Evolutionary conservation across 164 flowering plant genomes (phyloP), one percentile per base, ranked within the genome.

Genomic region (Tetracentron sinense): DNA sequence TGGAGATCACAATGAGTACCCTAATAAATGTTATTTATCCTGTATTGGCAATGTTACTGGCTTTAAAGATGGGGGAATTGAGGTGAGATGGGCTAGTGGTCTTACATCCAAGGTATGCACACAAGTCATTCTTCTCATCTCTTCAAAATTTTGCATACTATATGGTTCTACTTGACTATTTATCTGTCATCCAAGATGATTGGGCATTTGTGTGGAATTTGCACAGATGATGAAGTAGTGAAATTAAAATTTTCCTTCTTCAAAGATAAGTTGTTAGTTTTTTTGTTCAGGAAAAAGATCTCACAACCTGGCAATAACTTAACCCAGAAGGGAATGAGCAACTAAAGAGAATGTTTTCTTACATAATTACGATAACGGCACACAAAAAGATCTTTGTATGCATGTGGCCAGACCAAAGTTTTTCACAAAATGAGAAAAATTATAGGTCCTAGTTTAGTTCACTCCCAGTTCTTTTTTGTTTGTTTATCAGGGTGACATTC

Each of bases 81-180:
- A 83, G 77, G 96, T 94, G 70, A 82, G 53, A 77, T 94, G 99
- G 99, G 96, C 95, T 38, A 77, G 69, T 74, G 96, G 96, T 70
- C 54, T 66, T 53, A 72, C 69, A 55, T 79, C 82, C 56, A 75
- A 82, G 99, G 99, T 94, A 80, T 54, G 62, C 54, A 48, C 10
- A 42, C 20, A 44, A 29, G 14, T 31, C 17, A 38, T 10, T 7
- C 50, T 7, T 68, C 20, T 51, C 51, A 56, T 58, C 52, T 35
- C 28, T 51, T 63, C 42, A 6, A 17, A 49, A 23, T 25, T 54
- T 27, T 50, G 8, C 16, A 4, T 29, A 11, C 25, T 27, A 12
- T 42, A 19, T 52, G 6, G 33, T 46, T 52, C 4, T 29, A 19
- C 28, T 38, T 38, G 22, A 14, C 11, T 23, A 20, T 48, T 4